Evolutionary conservation across 306 rosid genomes (phyloP).

Genomic region (Echinosophora koreensis): DNA sequence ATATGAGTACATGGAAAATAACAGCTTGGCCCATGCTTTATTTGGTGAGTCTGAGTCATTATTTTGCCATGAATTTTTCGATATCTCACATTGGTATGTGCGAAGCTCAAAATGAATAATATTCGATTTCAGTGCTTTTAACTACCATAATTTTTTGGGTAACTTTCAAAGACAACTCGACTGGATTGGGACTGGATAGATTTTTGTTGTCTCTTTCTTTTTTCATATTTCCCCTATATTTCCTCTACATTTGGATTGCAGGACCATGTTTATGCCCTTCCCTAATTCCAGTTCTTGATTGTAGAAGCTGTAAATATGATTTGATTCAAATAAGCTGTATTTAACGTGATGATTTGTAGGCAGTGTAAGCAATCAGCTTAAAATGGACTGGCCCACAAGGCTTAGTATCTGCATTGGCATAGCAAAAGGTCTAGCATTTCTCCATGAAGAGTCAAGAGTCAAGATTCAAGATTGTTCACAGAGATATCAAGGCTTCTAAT

Average conservation of each 20-base stretch:
- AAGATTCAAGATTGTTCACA: constrained; percentile 79
- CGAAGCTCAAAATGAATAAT: constrained; percentile 23
- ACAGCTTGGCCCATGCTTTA: constrained; percentile 73
- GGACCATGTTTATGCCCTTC: background rate
- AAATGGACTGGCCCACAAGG: constrained; percentile 70
- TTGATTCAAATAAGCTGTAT: background rate
- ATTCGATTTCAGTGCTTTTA: background rate
- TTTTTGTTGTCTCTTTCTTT: too few species aligned
- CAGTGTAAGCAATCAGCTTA: constrained; percentile 39
- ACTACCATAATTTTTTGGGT: background rate
- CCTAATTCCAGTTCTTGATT: background rate
- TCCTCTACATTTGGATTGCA: background rate
- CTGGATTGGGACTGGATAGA: background rate
- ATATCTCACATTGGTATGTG: constrained; percentile 13
- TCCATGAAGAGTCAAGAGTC: constrained; percentile 75
- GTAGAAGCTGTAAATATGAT: background rate
- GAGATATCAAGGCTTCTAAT: constrained; percentile 85
- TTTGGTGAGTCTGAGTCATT: constrained; percentile 69
- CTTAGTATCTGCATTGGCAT: constrained; percentile 72
- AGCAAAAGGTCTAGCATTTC: constrained; percentile 84
- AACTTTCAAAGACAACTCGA: background rate
- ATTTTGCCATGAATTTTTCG: constrained; percentile 1
- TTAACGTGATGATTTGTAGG: constrained; percentile 46
- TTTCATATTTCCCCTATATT: background rate
- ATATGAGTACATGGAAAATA: constrained; percentile 82